Evolutionary conservation across 2,329 filamentous ascomycete species (phyloP), one percentile per base, ranked within the genome.

Genomic region (Calonectria pteridis): DNA sequence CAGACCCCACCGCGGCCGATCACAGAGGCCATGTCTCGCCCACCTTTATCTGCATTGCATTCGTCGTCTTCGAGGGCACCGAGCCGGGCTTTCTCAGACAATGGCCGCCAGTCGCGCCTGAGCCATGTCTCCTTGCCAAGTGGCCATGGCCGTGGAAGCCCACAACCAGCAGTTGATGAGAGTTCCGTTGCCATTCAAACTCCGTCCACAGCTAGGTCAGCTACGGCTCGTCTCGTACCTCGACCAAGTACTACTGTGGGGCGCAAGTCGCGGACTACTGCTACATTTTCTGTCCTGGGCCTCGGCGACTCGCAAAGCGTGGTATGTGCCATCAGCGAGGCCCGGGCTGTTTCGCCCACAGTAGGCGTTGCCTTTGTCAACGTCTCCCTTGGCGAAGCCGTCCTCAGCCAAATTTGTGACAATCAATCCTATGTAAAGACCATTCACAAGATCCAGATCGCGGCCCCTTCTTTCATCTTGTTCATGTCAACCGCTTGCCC

Each of bases 361-460:
- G 93, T 98, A 2, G 96, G 96, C 0, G 87, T 98, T 50, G 94
- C 95, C 3, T 96, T 98, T 81, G 88, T 98, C 81, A 97, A 98
- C 80, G 88, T 97, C 4, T 93, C 94, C 51, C 96, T 94, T 3
- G 94, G 94, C 49, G 95, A 98, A 84, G 94, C 92, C 20, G 91
- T 95, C 33, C 89, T 98, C 49, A 97, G 95, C 81, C 95, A 98
- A 81, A 96, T 98, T 76, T 95, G 94, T 81, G 96, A 98, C 83
- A 97, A 93, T 71, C 95, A 98, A 82, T 97, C 95, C 40, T 98
- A 98, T 82, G 93, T 95, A 71, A 93, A 93, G 81, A 98, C 95
- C 0, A 88, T 98, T 35, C 94, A 98, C 84, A 98, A 98, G 82
- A 89, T 98, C 40, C 91, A 91, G 67, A 92, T 98, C 29, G 94